Percentiles rank a stretch among this genome's conserved stretches.
phyloP scores from a whole-genome alignment of 768 basidiomycete genomes.

The Fistulinella prunicolor region DNA sequence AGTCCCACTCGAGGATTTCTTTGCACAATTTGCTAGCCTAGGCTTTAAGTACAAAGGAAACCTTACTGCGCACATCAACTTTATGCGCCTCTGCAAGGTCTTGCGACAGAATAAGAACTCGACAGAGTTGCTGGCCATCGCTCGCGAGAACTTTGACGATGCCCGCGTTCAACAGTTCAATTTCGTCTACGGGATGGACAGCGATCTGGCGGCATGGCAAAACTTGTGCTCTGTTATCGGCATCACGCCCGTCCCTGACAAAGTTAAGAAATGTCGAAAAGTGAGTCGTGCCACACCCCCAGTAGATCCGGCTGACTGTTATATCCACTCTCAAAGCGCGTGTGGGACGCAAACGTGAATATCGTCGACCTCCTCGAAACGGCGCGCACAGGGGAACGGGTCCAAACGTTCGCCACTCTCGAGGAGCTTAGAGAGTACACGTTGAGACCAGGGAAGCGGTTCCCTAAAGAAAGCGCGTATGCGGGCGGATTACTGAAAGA shows the following conservation, averaged over 20 bases:
- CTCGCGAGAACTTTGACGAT: slow-evolving; percentile 9
- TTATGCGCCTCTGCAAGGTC: slow-evolving; percentile 10
- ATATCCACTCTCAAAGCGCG: slow-evolving; percentile 7
- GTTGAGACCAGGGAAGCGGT: slow-evolving; percentile 9
- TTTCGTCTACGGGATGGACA: slow-evolving; percentile 16
- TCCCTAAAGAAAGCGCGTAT: slow-evolving; percentile 27
- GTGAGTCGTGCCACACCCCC: slow-evolving; percentile 5
- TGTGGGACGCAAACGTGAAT: slow-evolving; percentile 32
- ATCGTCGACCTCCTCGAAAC: slow-evolving; percentile 33
- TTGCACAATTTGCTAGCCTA: slow-evolving; percentile 15
- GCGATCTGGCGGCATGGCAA: slow-evolving; percentile 24
- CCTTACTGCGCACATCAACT: slow-evolving; percentile 20
- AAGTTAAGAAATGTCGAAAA: slow-evolving; percentile 11
- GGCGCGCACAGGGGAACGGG: slow-evolving; percentile 5
- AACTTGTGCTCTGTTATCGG: slow-evolving; percentile 20
- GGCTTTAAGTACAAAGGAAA: slow-evolving; percentile 14
- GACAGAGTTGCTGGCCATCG: background rate
- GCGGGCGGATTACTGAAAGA: slow-evolving; percentile 30
- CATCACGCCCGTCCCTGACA: too few relatives aligned
- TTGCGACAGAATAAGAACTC: background rate
- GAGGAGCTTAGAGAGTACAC: slow-evolving; percentile 29
- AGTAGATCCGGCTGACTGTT: background rate
- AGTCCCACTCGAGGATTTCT: slow-evolving; percentile 29
- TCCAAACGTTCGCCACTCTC: slow-evolving; percentile 25
- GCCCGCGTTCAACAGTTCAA: slow-evolving; percentile 29